A percentile compares a stretch with the other conserved stretches of the same genome.
These are phyloP conservation scores for Trypanosoma theileri DNA, from an alignment of 208 protist genomes.

Conservation along the genomic window DNA sequence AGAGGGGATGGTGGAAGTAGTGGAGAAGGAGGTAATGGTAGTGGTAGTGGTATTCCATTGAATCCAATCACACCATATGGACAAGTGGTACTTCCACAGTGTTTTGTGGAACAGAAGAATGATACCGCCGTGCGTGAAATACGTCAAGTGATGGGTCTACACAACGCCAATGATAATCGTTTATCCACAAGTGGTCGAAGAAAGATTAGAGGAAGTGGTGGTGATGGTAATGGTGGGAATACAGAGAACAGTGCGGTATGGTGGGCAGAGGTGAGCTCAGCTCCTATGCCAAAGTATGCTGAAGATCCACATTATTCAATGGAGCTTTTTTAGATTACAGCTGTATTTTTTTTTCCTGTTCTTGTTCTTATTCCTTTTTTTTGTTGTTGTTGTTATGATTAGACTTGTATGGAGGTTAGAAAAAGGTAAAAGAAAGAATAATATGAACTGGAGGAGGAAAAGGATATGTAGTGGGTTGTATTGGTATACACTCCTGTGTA, in stretches of 20 bases:
- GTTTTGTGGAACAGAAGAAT: conserved; percentile 88
- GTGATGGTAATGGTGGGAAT: conserved; percentile 34
- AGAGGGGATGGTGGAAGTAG: conserved; percentile 24
- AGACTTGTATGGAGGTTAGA: neutral
- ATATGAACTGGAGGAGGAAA: neutral
- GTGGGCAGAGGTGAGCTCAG: conserved; percentile 84
- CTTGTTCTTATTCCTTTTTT: neutral
- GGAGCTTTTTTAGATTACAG: conserved; percentile 75
- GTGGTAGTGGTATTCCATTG: conserved; percentile 13
- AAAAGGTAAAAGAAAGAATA: neutral
- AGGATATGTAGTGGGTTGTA: conserved; percentile 9
- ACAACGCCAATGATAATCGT: conserved; percentile 64
- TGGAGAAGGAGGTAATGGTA: conserved; percentile 17
- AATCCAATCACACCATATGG: conserved; percentile 64
- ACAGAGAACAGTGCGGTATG: conserved; percentile 40
- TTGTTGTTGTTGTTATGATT: conserved; percentile 2
- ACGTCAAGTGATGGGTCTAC: conserved; percentile 77
- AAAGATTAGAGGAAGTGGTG: conserved; percentile 35
- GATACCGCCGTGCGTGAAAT: conserved; percentile 86
- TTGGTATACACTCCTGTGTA: conserved; percentile 1
- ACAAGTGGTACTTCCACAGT: conserved; percentile 76
- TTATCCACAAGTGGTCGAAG: conserved; percentile 40
- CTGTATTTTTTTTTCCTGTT: conserved; percentile 6
- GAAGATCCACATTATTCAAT: conserved; percentile 89
- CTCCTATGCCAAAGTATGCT: conserved; percentile 78